A percentile compares a stretch with the other conserved stretches of the same genome.
These are phyloP conservation scores for Colletotrichum plurivorum DNA, from an alignment of 2,329 filamentous ascomycete species.

Conservation along the genomic window DNA sequence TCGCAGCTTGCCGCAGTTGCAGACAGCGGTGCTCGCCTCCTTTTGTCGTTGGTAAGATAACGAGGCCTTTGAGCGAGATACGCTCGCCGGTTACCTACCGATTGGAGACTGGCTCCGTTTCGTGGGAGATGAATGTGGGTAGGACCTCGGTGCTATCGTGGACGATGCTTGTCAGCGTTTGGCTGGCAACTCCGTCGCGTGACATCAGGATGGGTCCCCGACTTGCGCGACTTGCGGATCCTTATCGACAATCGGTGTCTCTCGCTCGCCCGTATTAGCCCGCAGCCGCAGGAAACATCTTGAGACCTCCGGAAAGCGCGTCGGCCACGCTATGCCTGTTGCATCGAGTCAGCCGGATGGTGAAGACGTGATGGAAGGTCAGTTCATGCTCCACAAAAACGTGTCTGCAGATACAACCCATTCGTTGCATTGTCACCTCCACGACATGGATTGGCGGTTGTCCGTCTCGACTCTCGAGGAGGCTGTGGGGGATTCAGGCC, in stretches of 20 bases:
- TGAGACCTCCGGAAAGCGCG: conserved; percentile 8
- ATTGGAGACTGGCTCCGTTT: conserved; percentile 39
- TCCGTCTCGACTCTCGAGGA: background rate
- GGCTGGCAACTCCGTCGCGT: conserved; percentile 28
- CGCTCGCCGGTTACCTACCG: conserved; percentile 28
- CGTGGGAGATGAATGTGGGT: conserved; percentile 39
- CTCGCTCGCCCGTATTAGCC: background rate
- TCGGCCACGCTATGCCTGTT: conserved; percentile 23
- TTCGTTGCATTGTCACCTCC: conserved; percentile 23
- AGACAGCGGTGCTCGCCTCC: background rate
- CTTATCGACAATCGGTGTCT: conserved; percentile 25
- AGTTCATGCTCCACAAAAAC: conserved; percentile 27
- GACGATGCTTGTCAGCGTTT: conserved; percentile 19
- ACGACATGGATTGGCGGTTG: conserved; percentile 25
- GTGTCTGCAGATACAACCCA: conserved; percentile 24
- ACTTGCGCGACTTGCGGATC: conserved; percentile 28
- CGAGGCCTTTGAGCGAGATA: conserved; percentile 23
- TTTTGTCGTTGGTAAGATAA: conserved; percentile 13
- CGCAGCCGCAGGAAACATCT: conserved; percentile 10
- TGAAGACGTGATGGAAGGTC: conserved; percentile 21
- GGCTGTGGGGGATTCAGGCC: conserved; percentile 1
- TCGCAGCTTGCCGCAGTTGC: background rate
- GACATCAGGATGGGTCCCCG: conserved; percentile 21
- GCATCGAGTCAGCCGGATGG: conserved; percentile 33
- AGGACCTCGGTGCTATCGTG: conserved; percentile 25